Percentiles rank a stretch among this genome's conserved stretches.
Evolutionary conservation across 805 yeast species (phyloP).

Genomic region (Yarrowia yakushimensis): DNA sequence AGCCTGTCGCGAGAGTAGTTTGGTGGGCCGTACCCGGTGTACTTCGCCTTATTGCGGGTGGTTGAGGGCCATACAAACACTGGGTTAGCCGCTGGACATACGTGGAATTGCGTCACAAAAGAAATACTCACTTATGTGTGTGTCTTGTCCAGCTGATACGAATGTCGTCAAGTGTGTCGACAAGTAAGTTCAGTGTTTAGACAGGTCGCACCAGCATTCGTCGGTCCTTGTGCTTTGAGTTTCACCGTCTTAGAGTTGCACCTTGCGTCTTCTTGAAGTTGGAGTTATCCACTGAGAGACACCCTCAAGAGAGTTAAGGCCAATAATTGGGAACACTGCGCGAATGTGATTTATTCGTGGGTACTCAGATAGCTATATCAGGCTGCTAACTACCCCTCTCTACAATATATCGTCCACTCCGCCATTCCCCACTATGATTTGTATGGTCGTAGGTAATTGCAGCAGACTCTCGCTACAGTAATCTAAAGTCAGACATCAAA

Average conservation of each 20-base stretch:
- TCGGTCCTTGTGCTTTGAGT: background rate
- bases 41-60: slow-evolving; percentile 21
- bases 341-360: background rate
- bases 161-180: background rate
- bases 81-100: background rate
- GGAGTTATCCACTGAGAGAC: background rate
- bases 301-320: background rate
- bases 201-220: slow-evolving; percentile 2
- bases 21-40: slow-evolving; percentile 17
- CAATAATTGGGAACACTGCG: background rate
- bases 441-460: background rate
- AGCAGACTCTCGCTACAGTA: slow-evolving; percentile 2
- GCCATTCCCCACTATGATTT: background rate
- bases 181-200: background rate
- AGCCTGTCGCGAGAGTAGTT: slow-evolving; percentile 15
- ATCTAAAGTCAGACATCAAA: background rate
- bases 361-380: background rate
- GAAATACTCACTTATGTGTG: background rate
- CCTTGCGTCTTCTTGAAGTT: background rate
- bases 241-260: slow-evolving; percentile 7
- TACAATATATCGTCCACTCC: too few species aligned
- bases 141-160: background rate
- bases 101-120: background rate
- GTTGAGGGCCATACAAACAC: slow-evolving; percentile 23
- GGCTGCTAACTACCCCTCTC: too few species aligned